Conservation (phyloP, 2,329 filamentous ascomycete genomes). For the Davidsoniella virescens region DNA sequence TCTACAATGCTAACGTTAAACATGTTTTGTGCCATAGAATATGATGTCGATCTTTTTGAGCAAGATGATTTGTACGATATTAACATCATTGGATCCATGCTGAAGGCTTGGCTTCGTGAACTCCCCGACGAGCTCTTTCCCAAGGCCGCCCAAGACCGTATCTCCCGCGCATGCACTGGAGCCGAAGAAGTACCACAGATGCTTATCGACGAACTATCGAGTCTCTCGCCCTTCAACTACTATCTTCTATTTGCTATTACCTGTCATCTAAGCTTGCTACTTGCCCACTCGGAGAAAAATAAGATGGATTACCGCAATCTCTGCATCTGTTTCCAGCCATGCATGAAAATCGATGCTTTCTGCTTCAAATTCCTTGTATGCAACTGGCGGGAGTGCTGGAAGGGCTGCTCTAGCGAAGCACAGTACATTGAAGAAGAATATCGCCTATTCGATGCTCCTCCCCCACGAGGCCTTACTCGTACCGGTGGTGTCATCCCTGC, state of each 20-base stretch:
- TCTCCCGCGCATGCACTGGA: slow-evolving; percentile 64
- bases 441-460: slow-evolving; percentile 39
- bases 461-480: slow-evolving; percentile 31
- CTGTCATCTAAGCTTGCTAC: slow-evolving; percentile 79
- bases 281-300: slow-evolving; percentile 87
- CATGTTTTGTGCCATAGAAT: slow-evolving; percentile 34
- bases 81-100: slow-evolving; percentile 89
- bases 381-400: slow-evolving; percentile 94
- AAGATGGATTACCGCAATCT: slow-evolving; percentile 96
- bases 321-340: slow-evolving; percentile 93
- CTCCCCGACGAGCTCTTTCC: slow-evolving; percentile 91
- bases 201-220: slow-evolving; percentile 80
- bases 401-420: slow-evolving; percentile 82
- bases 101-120: slow-evolving; percentile 90
- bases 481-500: slow-evolving; percentile 10
- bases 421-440: slow-evolving; percentile 59
- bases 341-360: slow-evolving; percentile 88
- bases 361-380: slow-evolving; percentile 92
- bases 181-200: slow-evolving; percentile 68
- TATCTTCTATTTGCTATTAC: slow-evolving; percentile 95
- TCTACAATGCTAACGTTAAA: background rate
- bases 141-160: slow-evolving; percentile 62
- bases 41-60: slow-evolving; percentile 79
- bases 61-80: slow-evolving; percentile 84
- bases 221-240: slow-evolving; percentile 92